These are phyloP conservation scores for Auxenochlorella pyrenoidosa DNA, from an alignment of 139 green algal species.

Conservation along the genomic window DNA sequence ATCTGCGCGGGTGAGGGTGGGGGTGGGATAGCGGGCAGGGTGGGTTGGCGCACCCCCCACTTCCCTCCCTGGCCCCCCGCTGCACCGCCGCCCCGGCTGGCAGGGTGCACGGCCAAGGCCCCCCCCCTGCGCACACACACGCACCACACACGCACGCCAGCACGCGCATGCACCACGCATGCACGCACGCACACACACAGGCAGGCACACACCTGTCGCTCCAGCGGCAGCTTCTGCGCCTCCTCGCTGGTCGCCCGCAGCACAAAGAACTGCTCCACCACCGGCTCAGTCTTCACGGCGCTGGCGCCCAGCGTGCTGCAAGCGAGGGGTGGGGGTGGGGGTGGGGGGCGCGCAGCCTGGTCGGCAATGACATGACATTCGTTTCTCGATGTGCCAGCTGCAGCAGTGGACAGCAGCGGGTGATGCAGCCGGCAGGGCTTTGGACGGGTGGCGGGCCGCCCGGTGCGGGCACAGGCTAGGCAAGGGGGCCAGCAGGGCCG, in stretches of 20 bases:
- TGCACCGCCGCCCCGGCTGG: not conserved
- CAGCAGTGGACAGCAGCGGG: too few species aligned
- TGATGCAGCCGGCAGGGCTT: too few species aligned
- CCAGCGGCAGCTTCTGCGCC: slow-evolving; percentile 41
- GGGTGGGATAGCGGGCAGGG: too few species aligned
- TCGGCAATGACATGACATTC: too few species aligned
- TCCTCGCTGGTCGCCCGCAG: slow-evolving; percentile 42
- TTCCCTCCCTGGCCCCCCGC: not conserved
- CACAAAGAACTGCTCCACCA: slow-evolving; percentile 94
- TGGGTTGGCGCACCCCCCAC: not conserved
- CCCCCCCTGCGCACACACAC: not conserved
- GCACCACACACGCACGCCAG: too few species aligned
- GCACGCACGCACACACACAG: too few species aligned
- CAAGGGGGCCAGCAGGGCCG: too few species aligned
- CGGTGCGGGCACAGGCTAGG: too few species aligned
- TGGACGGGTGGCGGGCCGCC: too few species aligned
- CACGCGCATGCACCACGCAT: too few species aligned
- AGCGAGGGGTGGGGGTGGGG: not conserved
- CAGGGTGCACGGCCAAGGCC: not conserved
- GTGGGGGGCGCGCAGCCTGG: not conserved
- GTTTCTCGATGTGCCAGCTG: not conserved
- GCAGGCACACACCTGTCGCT: slow-evolving; percentile 26
- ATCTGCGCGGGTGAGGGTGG: slow-evolving; percentile 65
- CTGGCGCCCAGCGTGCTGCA: slow-evolving; percentile 72
- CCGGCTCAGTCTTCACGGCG: slow-evolving; percentile 83